Evolutionary conservation across 768 basidiomycete species (phyloP).

Genomic region (Rubroboletus satanas): DNA sequence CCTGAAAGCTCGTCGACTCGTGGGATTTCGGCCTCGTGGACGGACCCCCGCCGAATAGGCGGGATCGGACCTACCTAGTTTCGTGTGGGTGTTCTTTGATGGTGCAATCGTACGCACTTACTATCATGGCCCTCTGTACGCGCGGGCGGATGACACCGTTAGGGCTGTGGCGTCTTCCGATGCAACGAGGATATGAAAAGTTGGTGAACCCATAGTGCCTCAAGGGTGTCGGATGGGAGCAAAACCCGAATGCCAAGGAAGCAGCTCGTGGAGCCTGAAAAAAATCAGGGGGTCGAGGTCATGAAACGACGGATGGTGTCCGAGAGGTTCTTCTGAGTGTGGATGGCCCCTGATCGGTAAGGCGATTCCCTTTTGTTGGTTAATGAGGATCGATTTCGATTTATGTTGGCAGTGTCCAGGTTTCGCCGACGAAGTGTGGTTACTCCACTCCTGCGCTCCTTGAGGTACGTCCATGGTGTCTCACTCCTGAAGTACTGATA

Average conservation of each 20-base stretch:
- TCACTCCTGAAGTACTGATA: not conserved
- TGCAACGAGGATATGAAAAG: not conserved
- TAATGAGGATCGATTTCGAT: not conserved
- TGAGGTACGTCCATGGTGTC: not conserved
- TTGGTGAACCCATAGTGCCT: not conserved
- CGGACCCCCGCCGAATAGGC: not conserved
- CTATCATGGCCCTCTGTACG: not conserved
- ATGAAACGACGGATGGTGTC: not conserved
- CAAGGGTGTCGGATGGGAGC: not conserved
- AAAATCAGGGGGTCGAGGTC: not conserved
- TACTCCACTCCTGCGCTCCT: not conserved
- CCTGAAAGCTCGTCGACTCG: too few relatives aligned
- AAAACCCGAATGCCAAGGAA: not conserved
- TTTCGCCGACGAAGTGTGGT: not conserved
- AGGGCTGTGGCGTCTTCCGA: not conserved
- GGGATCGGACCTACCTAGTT: not conserved
- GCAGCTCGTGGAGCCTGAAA: not conserved
- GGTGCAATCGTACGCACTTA: not conserved
- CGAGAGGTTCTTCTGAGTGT: not conserved
- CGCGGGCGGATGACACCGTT: not conserved
- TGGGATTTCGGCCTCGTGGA: not conserved
- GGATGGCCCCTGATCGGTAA: conserved; percentile 1
- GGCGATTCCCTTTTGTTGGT: not conserved
- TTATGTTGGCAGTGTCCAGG: not conserved
- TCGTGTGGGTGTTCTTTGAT: not conserved